phyloP scores from a whole-genome alignment of 2,329 filamentous ascomycete species.

The Penicillium thymicola region DNA sequence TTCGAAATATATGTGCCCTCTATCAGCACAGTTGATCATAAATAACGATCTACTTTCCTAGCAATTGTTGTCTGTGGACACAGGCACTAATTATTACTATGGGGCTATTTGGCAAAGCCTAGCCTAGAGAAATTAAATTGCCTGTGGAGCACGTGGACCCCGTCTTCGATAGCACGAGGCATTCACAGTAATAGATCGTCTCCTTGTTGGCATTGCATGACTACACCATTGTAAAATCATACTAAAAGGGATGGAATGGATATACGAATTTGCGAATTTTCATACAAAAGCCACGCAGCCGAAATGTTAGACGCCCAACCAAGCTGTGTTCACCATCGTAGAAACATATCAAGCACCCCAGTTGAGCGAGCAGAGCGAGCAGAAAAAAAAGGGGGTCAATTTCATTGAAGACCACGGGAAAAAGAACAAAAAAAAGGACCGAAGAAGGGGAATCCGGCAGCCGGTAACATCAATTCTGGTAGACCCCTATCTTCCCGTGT shows the following conservation, averaged over 20 bases:
- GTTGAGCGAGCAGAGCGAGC: constrained; percentile 13
- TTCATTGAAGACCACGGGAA: constrained; percentile 19
- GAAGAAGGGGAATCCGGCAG: constrained; percentile 21
- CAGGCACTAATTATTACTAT: background rate
- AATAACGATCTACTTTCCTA: background rate
- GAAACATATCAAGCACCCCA: constrained; percentile 19
- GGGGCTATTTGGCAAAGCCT: background rate
- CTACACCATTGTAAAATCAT: background rate
- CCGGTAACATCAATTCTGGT: constrained; percentile 20
- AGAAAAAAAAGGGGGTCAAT: constrained; percentile 22
- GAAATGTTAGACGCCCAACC: constrained; percentile 21
- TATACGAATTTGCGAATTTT: constrained; percentile 18
- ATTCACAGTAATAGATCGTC: background rate
- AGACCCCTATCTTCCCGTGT: constrained; percentile 25
- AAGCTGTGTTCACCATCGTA: constrained; percentile 13
- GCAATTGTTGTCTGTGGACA: background rate
- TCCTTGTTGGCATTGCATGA: background rate
- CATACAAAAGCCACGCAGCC: constrained; percentile 20
- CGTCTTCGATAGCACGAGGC: background rate
- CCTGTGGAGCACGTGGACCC: constrained; percentile 6
- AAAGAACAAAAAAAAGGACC: constrained; percentile 18
- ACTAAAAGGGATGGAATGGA: background rate
- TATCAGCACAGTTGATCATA: background rate
- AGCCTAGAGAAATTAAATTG: constrained; percentile 3
- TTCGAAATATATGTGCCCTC: background rate